Evolutionary conservation across 75 land plant genomes (phyloP).

Genomic region (Adiantum capillusveneris): DNA sequence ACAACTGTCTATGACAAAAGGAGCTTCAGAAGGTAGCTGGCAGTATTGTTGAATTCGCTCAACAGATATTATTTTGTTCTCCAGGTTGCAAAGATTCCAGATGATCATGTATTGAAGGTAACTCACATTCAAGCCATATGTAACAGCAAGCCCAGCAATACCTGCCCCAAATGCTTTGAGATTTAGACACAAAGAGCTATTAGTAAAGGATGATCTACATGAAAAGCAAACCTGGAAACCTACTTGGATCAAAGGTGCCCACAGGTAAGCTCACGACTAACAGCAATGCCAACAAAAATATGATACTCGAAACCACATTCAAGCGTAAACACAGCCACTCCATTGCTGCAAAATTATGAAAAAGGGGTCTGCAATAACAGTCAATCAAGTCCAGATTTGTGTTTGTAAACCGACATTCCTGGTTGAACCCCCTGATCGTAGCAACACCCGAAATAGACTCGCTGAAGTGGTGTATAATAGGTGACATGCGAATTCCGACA

Average conservation of each 20-base stretch:
- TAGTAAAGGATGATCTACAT: no score
- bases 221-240: no score
- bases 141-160: slow-evolving; percentile 76
- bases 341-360: slow-evolving; percentile 57
- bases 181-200: neutral
- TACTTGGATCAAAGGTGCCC: slow-evolving; percentile 55
- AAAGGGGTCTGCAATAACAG: slow-evolving; percentile 40
- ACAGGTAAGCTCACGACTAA: slow-evolving; percentile 46
- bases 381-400: slow-evolving; percentile 40
- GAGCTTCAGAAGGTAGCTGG: slow-evolving; percentile 66
- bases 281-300: slow-evolving; percentile 36
- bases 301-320: slow-evolving; percentile 51
- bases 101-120: slow-evolving; percentile 59
- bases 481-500: slow-evolving; percentile 51
- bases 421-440: slow-evolving; percentile 66
- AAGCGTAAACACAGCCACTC: slow-evolving; percentile 74
- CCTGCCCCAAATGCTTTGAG: slow-evolving; percentile 27
- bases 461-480: slow-evolving; percentile 70
- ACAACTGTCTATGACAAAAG: slow-evolving; percentile 39
- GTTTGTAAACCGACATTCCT: slow-evolving; percentile 46
- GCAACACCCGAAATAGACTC: slow-evolving; percentile 61
- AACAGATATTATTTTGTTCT: slow-evolving; percentile 84
- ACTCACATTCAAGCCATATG: slow-evolving; percentile 71
- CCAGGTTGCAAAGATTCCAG: slow-evolving; percentile 74
- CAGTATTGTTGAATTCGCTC: slow-evolving; percentile 82